Percentiles rank a stretch among this genome's conserved stretches.
Evolutionary conservation across 1,284 basidiomycete species (phyloP).

Genomic region (Laetiporus sulphureus): DNA sequence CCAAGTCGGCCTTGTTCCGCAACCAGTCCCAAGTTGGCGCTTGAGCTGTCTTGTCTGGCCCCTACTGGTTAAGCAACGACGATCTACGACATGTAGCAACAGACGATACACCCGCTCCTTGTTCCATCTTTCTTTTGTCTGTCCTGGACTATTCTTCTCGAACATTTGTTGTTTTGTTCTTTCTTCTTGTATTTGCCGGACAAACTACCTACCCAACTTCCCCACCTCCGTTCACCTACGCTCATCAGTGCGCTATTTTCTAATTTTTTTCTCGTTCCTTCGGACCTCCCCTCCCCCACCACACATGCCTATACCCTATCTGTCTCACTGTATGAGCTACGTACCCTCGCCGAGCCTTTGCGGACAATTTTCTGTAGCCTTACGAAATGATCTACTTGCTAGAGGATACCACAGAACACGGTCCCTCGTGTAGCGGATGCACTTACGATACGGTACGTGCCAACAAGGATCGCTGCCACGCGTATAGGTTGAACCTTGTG

Average conservation of each 20-base stretch:
- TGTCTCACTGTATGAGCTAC: background rate
- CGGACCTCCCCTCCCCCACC: background rate
- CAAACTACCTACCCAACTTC: constrained; percentile 16
- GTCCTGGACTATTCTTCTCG: constrained; percentile 14
- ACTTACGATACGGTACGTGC: too few relatives aligned
- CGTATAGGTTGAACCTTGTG: too few relatives aligned
- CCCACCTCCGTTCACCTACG: constrained; percentile 10
- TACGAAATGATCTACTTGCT: too few relatives aligned
- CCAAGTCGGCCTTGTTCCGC: constrained; percentile 39
- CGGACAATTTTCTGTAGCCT: constrained; percentile 4
- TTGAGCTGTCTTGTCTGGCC: too few relatives aligned
- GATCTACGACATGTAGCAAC: constrained; percentile 11
- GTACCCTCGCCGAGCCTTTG: constrained; percentile 1
- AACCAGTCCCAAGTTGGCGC: constrained; percentile 18
- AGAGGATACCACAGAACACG: too few relatives aligned
- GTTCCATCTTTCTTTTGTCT: constrained; percentile 5
- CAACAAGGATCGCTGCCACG: too few relatives aligned
- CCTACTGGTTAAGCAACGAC: too few relatives aligned
- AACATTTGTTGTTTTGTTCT: constrained; percentile 11
- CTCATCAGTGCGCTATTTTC: constrained; percentile 11
- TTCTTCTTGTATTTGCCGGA: constrained; percentile 20
- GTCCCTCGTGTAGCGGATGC: too few relatives aligned
- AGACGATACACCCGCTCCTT: constrained; percentile 9
- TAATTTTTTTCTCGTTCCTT: background rate
- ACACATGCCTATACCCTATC: background rate